These are phyloP conservation scores for Geoglossum cookeanum DNA, from an alignment of 2,329 filamentous ascomycete genomes.

Conservation along the genomic window DNA sequence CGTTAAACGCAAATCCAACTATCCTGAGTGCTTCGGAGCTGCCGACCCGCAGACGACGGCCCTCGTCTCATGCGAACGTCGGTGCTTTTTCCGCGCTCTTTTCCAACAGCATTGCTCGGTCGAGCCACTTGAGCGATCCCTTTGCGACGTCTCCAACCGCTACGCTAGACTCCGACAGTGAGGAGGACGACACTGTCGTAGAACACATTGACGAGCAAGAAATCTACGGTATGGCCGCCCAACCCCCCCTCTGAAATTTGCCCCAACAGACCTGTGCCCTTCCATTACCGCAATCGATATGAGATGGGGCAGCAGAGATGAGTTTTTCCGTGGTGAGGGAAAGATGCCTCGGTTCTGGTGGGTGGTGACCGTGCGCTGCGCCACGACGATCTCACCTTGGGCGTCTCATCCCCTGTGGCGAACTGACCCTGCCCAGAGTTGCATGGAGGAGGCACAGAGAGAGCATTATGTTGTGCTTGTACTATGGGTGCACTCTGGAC, in stretches of 20 bases:
- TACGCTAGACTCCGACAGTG: constrained; percentile 23
- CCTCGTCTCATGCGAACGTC: constrained; percentile 23
- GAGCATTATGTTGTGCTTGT: no score
- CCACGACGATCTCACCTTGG: background rate
- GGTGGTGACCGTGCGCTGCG: background rate
- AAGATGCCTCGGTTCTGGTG: background rate
- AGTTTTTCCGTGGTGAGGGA: background rate
- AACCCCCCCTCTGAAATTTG: no score
- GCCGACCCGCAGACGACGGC: constrained; percentile 48
- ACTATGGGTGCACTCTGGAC: no score
- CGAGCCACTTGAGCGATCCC: constrained; percentile 30
- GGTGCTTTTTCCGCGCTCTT: constrained; percentile 33
- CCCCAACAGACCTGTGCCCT: no score
- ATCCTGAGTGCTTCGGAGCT: constrained; percentile 78
- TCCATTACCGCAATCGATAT: no score
- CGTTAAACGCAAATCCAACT: constrained; percentile 69
- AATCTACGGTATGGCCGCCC: constrained; percentile 51
- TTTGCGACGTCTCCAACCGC: constrained; percentile 22
- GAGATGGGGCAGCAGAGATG: no score
- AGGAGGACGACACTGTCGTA: constrained; percentile 41
- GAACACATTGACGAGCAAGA: constrained; percentile 95
- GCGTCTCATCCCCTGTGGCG: background rate
- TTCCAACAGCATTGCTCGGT: constrained; percentile 29
- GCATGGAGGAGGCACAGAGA: no score
- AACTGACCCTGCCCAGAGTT: background rate